Evolutionary conservation across 495 filamentous ascomycete species (phyloP).

Genomic region (Penicillium crystallinum): DNA sequence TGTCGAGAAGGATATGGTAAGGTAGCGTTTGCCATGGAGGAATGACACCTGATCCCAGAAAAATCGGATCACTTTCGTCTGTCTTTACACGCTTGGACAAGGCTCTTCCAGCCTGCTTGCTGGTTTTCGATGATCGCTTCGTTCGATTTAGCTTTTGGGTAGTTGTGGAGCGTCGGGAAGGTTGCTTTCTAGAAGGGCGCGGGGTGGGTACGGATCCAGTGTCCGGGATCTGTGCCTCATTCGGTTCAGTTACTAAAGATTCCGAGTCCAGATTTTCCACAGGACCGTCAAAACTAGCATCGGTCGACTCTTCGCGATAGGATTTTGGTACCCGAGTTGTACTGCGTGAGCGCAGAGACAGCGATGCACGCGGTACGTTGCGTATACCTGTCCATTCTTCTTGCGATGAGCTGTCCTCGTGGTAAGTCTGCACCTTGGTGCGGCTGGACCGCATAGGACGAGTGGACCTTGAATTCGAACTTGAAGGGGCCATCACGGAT

Average conservation of each 20-base stretch:
- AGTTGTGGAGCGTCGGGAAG: conserved; percentile 6
- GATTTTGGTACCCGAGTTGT: conserved; percentile 26
- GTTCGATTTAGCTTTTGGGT: conserved; percentile 14
- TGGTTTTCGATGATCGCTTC: conserved; percentile 15
- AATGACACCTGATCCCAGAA: conserved; percentile 40
- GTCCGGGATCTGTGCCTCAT: conserved; percentile 2
- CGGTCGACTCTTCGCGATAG: conserved; percentile 45
- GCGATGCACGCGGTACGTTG: conserved; percentile 12
- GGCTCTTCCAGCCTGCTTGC: conserved; percentile 17
- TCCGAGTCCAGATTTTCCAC: conserved; percentile 11
- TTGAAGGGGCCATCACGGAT: conserved; percentile 25
- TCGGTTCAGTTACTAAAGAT: not conserved
- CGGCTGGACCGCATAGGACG: conserved; percentile 39
- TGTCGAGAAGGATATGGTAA: conserved; percentile 63
- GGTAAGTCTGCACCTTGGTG: conserved; percentile 35
- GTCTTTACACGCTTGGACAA: conserved; percentile 29
- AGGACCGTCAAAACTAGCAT: conserved; percentile 22
- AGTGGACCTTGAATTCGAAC: conserved; percentile 18
- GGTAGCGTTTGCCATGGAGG: conserved; percentile 68
- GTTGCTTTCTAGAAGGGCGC: not conserved
- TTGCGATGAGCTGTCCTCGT: conserved; percentile 36
- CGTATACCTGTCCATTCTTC: conserved; percentile 17
- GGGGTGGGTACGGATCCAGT: not conserved
- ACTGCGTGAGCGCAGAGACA: conserved; percentile 35
- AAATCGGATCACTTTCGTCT: conserved; percentile 10